phyloP scores from a whole-genome alignment of 140 eudicot species.

The Bidens hawaiensis region DNA sequence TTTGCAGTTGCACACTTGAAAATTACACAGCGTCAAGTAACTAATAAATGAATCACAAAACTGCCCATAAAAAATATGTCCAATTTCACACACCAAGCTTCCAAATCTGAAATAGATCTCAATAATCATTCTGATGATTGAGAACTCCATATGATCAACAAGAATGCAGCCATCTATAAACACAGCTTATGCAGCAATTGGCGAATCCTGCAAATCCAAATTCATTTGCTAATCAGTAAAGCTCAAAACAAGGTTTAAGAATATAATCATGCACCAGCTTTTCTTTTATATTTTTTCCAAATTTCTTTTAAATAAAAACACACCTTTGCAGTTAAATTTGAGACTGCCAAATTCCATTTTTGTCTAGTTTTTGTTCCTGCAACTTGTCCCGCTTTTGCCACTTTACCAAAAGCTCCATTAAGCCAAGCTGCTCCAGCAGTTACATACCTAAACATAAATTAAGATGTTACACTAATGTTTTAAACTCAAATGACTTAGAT shows the following conservation, averaged over 20 bases:
- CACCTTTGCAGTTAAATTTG: constrained; percentile 92
- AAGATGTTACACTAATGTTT: no score
- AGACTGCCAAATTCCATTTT: constrained; percentile 74
- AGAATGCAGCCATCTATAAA: constrained; percentile 22
- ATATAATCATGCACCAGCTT: background rate
- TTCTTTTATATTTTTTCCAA: no score
- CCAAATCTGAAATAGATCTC: constrained; percentile 20
- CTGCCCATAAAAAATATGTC: constrained; percentile 18
- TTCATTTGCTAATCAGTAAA: background rate
- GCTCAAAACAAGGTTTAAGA: background rate
- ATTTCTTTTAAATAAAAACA: background rate
- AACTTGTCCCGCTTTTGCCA: constrained; percentile 91
- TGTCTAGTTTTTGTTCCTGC: constrained; percentile 93
- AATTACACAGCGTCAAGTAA: constrained; percentile 20
- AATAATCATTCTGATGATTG: constrained; percentile 27
- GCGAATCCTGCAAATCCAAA: constrained; percentile 32
- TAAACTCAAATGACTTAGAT: background rate
- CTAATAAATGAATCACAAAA: constrained; percentile 33
- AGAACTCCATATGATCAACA: constrained; percentile 15
- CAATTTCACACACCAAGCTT: constrained; percentile 26
- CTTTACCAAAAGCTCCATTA: constrained; percentile 92
- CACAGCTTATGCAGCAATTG: constrained; percentile 38
- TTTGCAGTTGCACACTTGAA: constrained; percentile 16
- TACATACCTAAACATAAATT: constrained; percentile 61
- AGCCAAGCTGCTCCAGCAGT: constrained; percentile 97